Evolutionary conservation across 441 rosid genomes (phyloP).

Genomic region (Eruca vesicaria): DNA sequence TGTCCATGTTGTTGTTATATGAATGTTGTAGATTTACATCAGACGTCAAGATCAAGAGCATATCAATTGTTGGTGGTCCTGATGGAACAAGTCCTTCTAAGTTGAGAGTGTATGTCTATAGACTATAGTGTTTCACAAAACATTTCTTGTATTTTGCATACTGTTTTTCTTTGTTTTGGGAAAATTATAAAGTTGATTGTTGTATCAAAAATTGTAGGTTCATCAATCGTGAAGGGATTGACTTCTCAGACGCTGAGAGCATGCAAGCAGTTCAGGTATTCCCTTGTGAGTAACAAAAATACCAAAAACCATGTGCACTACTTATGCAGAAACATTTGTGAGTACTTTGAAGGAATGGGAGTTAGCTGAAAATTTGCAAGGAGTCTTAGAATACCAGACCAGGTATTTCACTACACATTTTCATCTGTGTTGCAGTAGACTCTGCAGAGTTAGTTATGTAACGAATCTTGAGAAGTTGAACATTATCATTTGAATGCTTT

Average conservation of each 20-base stretch:
- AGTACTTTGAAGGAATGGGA: conserved; percentile 75
- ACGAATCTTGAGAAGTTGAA: neutral
- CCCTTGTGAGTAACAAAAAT: conserved; percentile 20
- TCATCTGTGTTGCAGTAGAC: neutral
- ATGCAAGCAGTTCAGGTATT: conserved; percentile 93
- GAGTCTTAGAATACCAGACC: conserved; percentile 86
- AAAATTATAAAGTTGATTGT: neutral
- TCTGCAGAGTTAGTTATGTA: neutral
- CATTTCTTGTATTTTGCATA: neutral
- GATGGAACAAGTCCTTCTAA: conserved; percentile 96
- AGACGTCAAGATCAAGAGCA: conserved; percentile 95
- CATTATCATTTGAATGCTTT: neutral
- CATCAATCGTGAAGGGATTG: conserved; percentile 83
- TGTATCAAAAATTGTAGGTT: conserved; percentile 50
- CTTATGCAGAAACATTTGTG: neutral
- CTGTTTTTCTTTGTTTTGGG: neutral
- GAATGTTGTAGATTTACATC: conserved; percentile 66
- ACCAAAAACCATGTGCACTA: neutral
- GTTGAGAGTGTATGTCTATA: conserved; percentile 81
- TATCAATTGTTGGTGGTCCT: conserved; percentile 85
- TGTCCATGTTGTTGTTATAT: neutral
- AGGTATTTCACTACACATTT: conserved; percentile 45
- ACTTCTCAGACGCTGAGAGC: conserved; percentile 91
- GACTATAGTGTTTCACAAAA: neutral
- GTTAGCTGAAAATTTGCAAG: conserved; percentile 80